phyloP scores from a whole-genome alignment of 768 basidiomycete species.

The Astraeus odoratus region DNA sequence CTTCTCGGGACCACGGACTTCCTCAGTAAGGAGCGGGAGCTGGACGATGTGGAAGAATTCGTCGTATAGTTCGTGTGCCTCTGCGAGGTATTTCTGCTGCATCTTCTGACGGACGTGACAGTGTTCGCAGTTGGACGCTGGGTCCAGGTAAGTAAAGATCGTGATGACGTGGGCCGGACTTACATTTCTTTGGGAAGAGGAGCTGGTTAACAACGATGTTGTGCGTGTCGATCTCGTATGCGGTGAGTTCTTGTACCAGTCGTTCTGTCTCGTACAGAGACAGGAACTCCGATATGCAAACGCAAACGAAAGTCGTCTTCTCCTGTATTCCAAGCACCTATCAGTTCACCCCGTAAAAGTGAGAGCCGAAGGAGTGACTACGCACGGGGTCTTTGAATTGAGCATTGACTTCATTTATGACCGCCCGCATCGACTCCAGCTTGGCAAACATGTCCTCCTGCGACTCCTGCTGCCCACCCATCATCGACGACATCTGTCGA shows the following conservation, averaged over 20 bases:
- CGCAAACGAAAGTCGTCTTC: constrained; percentile 98
- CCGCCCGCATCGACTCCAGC: constrained; percentile 91
- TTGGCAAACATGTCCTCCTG: constrained; percentile 99
- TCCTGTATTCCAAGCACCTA: constrained; percentile 46
- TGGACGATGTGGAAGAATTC: constrained; percentile 97
- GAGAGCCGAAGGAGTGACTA: constrained; percentile 5
- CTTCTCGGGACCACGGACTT: constrained; percentile 93
- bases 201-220: constrained; percentile 99
- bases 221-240: constrained; percentile 95
- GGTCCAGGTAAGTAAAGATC: not conserved
- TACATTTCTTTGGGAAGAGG: constrained; percentile 86
- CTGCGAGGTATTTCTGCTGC: constrained; percentile 96
- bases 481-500: constrained; percentile 91
- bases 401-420: constrained; percentile 97
- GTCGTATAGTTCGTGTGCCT: constrained; percentile 95
- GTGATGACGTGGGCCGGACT: constrained; percentile 19
- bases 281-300: constrained; percentile 97
- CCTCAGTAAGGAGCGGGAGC: constrained; percentile 91
- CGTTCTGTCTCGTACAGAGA: constrained; percentile 98
- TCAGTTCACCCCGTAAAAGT: not conserved
- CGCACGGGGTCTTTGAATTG: constrained; percentile 98
- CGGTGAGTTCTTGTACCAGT: constrained; percentile 90
- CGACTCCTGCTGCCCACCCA: constrained; percentile 84
- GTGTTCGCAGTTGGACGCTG: constrained; percentile 92
- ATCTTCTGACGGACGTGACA: constrained; percentile 92